Evolutionary conservation across 805 yeast species (phyloP).

Genomic region (Starmerella kuoi): DNA sequence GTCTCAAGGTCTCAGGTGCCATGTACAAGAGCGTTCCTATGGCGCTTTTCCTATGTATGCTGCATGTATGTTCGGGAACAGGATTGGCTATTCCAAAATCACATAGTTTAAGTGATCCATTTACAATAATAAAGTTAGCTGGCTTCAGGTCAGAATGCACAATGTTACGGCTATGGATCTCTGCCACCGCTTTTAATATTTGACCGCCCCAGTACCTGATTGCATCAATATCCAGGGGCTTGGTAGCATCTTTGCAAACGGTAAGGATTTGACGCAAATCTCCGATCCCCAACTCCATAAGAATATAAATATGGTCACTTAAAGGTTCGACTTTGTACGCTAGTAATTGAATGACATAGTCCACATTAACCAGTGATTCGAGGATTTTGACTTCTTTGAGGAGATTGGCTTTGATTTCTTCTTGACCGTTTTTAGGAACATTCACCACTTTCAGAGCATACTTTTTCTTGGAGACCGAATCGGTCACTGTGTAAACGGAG

Average conservation of each 20-base stretch:
- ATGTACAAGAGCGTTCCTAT: slow-evolving; percentile 94
- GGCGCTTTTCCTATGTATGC: slow-evolving; percentile 78
- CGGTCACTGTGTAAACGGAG: slow-evolving; percentile 11
- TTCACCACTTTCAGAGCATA: slow-evolving; percentile 17
- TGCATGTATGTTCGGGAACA: slow-evolving; percentile 82
- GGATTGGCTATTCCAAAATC: slow-evolving; percentile 91
- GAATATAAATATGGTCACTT: slow-evolving; percentile 51
- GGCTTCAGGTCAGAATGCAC: slow-evolving; percentile 95
- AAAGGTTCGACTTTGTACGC: slow-evolving; percentile 49
- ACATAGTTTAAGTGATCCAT: slow-evolving; percentile 73
- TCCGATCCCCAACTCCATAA: slow-evolving; percentile 92
- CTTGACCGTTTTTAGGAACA: neutral
- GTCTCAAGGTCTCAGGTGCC: slow-evolving; percentile 82
- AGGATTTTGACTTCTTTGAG: slow-evolving; percentile 72
- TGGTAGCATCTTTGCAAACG: slow-evolving; percentile 36
- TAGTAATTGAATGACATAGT: slow-evolving; percentile 64
- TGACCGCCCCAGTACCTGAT: slow-evolving; percentile 84
- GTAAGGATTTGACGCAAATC: slow-evolving; percentile 75
- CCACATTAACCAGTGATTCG: slow-evolving; percentile 43
- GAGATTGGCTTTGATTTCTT: slow-evolving; percentile 23
- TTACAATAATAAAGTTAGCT: slow-evolving; percentile 76
- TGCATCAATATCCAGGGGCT: slow-evolving; percentile 50
- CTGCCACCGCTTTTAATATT: slow-evolving; percentile 70
- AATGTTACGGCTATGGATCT: slow-evolving; percentile 72
- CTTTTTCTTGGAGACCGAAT: neutral